Evolutionary conservation across 2,329 filamentous ascomycete species (phyloP).

Genomic region (Fusarium hostae): DNA sequence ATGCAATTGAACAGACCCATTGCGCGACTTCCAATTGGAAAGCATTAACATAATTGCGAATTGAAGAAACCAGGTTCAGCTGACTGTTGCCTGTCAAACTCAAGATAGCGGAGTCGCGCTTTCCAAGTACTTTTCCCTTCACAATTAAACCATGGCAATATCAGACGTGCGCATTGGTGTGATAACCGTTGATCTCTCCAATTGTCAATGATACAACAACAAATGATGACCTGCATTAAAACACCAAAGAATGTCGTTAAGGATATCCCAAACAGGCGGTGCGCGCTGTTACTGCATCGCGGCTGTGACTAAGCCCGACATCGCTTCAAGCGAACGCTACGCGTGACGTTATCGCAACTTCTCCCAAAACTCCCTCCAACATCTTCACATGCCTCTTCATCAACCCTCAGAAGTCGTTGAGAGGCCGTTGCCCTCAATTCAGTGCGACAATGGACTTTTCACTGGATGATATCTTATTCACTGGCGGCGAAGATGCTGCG

Average conservation of each 20-base stretch:
- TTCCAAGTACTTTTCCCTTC: no score
- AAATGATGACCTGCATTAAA: background rate
- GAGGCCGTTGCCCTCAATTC: background rate
- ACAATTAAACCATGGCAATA: background rate
- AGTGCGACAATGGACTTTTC: conserved; percentile 33
- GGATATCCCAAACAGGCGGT: background rate
- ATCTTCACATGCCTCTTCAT: conserved; percentile 15
- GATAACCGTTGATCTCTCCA: background rate
- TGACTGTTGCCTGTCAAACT: no score
- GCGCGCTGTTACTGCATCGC: background rate
- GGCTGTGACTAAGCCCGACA: conserved; percentile 34
- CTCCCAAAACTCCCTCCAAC: conserved; percentile 20
- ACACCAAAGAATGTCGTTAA: background rate
- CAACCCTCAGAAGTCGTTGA: background rate
- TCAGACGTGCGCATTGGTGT: background rate
- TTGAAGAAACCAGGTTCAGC: no score
- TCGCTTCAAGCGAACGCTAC: conserved; percentile 1
- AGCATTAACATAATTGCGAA: no score
- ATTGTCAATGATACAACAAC: background rate
- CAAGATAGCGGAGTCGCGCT: background rate
- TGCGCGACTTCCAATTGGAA: background rate
- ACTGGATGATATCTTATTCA: conserved; percentile 40
- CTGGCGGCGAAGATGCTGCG: conserved; percentile 24
- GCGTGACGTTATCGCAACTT: conserved; percentile 24
- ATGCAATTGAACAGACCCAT: background rate